phyloP scores from a whole-genome alignment of 73 alveolate species.

The Symbiodinium natans region DNA sequence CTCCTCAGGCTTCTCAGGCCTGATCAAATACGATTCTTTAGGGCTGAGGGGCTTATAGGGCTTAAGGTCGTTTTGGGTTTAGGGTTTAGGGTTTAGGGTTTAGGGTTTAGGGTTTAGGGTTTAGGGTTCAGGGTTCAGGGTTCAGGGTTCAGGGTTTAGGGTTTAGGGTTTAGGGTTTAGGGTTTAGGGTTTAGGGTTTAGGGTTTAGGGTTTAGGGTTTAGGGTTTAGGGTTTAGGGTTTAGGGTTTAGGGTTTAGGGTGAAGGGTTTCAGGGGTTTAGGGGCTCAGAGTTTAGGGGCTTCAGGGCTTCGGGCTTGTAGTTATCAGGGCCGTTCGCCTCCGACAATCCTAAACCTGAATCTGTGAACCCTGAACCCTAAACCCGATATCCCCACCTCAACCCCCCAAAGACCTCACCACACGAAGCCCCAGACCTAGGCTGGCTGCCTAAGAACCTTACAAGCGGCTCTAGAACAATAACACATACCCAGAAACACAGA shows the following conservation, averaged over 20 bases:
- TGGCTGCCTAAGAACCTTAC: too few species aligned
- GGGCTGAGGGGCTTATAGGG: neutral
- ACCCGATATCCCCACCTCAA: too few species aligned
- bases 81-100: neutral
- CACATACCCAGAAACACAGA: too few species aligned
- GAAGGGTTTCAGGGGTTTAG: neutral
- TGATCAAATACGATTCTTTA: neutral
- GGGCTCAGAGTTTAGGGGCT: neutral
- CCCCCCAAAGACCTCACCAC: too few species aligned
- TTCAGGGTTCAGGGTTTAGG: too few species aligned
- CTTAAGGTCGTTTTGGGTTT: neutral
- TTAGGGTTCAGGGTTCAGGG: neutral
- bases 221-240: neutral
- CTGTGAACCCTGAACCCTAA: too few species aligned
- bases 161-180: neutral
- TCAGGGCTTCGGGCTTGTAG: neutral
- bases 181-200: neutral
- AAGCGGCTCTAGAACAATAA: too few species aligned
- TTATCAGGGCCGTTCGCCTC: too few species aligned
- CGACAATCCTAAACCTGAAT: too few species aligned
- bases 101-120: neutral
- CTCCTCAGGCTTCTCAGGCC: constrained; percentile 56
- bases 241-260: neutral
- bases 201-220: neutral
- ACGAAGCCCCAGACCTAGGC: too few species aligned